phyloP scores from a whole-genome alignment of 2,329 filamentous ascomycete genomes.

The Pleurostoma richardsiae region DNA sequence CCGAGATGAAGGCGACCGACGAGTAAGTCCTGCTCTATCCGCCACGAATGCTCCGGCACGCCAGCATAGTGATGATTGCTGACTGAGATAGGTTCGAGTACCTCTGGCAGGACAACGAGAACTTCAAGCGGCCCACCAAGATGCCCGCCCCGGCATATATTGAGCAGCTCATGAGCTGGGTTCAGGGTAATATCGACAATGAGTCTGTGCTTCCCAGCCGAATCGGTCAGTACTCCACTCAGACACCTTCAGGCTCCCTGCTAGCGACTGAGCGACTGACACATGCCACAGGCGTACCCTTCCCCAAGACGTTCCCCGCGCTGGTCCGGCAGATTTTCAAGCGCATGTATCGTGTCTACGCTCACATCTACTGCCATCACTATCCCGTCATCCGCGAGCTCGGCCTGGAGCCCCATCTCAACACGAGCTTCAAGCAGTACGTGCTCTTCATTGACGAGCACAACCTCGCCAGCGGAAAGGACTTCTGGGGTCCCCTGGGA shows the following conservation, averaged over 20 bases:
- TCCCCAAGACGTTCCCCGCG: constrained; percentile 85
- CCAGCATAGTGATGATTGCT: neutral
- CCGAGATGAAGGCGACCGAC: constrained; percentile 99
- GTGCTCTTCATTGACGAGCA: constrained; percentile 98
- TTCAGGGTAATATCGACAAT: constrained; percentile 92
- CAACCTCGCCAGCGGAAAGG: constrained; percentile 82
- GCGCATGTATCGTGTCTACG: constrained; percentile 96
- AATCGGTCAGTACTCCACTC: constrained; percentile 54
- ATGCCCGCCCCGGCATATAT: constrained; percentile 98
- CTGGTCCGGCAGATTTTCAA: constrained; percentile 97
- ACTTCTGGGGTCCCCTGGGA: constrained; percentile 94
- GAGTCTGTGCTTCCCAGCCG: constrained; percentile 91
- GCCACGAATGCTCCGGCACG: too few species aligned
- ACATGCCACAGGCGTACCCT: constrained; percentile 66
- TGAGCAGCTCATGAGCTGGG: constrained; percentile 96
- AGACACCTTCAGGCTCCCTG: neutral
- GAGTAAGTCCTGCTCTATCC: constrained; percentile 54
- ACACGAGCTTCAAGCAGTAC: constrained; percentile 99
- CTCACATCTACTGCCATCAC: constrained; percentile 99
- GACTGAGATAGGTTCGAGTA: constrained; percentile 74
- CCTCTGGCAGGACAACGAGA: constrained; percentile 94
- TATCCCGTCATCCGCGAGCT: constrained; percentile 95
- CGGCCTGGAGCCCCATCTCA: constrained; percentile 92
- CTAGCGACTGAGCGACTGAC: neutral
- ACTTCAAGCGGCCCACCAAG: constrained; percentile 94